Conservation (phyloP, 805 yeast genomes). For the Yamadazyma takamatsuzukensis region DNA sequence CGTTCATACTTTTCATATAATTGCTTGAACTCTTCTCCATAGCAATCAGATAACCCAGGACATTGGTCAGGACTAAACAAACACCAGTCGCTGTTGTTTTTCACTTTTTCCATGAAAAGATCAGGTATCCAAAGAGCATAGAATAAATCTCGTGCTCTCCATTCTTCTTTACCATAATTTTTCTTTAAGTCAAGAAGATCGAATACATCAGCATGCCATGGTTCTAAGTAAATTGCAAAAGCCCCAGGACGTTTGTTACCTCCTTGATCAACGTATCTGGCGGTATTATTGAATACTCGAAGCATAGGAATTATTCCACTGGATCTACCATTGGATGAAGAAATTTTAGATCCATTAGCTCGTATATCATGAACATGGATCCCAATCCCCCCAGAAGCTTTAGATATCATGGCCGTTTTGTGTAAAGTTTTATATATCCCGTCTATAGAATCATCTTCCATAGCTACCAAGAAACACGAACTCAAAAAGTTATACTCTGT, state of each 20-base stretch:
- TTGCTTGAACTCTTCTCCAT: conserved; percentile 77
- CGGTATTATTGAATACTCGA: conserved; percentile 91
- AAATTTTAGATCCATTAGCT: conserved; percentile 79
- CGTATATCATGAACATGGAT: conserved; percentile 84
- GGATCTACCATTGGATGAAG: conserved; percentile 90
- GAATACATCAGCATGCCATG: conserved; percentile 94
- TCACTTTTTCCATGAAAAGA: conserved; percentile 88
- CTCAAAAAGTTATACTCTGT: conserved; percentile 82
- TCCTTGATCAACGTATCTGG: conserved; percentile 97
- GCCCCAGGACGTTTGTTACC: conserved; percentile 99
- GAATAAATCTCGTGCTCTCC: conserved; percentile 89
- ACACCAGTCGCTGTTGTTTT: conserved; percentile 77
- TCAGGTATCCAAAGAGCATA: conserved; percentile 95
- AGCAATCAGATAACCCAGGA: conserved; percentile 77
- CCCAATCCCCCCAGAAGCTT: conserved; percentile 96
- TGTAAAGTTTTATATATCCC: conserved; percentile 90
- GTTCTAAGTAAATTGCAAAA: conserved; percentile 88
- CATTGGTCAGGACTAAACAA: conserved; percentile 86
- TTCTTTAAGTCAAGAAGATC: conserved; percentile 84
- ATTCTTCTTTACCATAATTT: conserved; percentile 93
- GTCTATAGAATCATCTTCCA: conserved; percentile 92
- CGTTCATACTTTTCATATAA: conserved; percentile 71
- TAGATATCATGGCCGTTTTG: conserved; percentile 85
- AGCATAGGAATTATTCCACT: conserved; percentile 96
- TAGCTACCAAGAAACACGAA: conserved; percentile 86